Conservation (phyloP, 1,139 yeast species). For the Suhomyces anneliseae region DNA sequence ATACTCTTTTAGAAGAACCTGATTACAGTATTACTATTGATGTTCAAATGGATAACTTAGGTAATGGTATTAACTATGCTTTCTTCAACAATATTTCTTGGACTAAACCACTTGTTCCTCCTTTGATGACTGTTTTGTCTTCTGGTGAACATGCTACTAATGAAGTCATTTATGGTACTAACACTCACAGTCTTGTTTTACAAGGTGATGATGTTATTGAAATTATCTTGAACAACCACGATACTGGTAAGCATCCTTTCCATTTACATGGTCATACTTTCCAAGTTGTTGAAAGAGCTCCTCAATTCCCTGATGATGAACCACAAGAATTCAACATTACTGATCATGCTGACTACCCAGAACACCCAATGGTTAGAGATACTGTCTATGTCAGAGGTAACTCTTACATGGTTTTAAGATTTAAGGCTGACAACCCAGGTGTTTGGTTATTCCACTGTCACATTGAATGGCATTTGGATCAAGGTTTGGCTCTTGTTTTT, state of each 20-base stretch:
- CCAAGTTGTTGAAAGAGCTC: slow-evolving; percentile 52
- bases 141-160: slow-evolving; percentile 62
- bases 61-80: slow-evolving; percentile 84
- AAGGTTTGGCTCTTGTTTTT: slow-evolving; percentile 54
- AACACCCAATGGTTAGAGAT: slow-evolving; percentile 68
- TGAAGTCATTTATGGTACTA: slow-evolving; percentile 59
- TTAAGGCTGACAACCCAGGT: slow-evolving; percentile 61
- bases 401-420: slow-evolving; percentile 62
- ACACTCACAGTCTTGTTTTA: slow-evolving; percentile 71
- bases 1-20: slow-evolving; percentile 57
- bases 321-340: slow-evolving; percentile 44
- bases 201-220: slow-evolving; percentile 69
- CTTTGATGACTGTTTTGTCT: slow-evolving; percentile 70
- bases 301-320: slow-evolving; percentile 31
- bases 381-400: slow-evolving; percentile 64
- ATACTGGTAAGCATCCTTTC: slow-evolving; percentile 85
- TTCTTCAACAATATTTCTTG: slow-evolving; percentile 85
- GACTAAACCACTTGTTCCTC: slow-evolving; percentile 77
- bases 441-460: slow-evolving; percentile 69
- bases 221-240: slow-evolving; percentile 66
- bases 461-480: slow-evolving; percentile 64
- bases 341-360: slow-evolving; percentile 35
- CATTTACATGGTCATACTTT: slow-evolving; percentile 81
- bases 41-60: slow-evolving; percentile 76
- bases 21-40: slow-evolving; percentile 66